Evolutionary conservation across 257 asterid species (phyloP).

Genomic region (Primulina eburnea): DNA sequence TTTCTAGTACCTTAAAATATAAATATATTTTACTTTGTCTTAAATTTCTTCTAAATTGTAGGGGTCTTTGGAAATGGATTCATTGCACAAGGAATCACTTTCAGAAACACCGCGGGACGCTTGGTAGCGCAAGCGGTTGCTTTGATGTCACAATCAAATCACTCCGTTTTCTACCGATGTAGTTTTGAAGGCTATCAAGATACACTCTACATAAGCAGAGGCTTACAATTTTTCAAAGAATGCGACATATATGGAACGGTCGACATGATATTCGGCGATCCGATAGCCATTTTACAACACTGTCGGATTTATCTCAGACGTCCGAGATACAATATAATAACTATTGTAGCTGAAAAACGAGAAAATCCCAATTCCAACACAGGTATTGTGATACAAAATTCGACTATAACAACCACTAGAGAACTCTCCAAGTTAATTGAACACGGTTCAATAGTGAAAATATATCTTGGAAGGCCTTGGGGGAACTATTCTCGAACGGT

Average conservation of each 20-base stretch:
- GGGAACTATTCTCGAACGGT: slow-evolving; percentile 6
- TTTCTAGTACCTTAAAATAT: no score
- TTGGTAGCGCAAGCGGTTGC: slow-evolving; percentile 5
- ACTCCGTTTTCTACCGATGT: slow-evolving; percentile 14
- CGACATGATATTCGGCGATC: slow-evolving; percentile 21
- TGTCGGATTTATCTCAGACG: background rate
- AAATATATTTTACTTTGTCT: no score
- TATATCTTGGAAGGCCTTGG: slow-evolving; percentile 24
- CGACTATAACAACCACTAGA: background rate
- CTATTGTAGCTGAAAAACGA: slow-evolving; percentile 15
- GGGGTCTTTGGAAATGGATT: slow-evolving; percentile 14
- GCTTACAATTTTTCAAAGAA: slow-evolving; percentile 11
- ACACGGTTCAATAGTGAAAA: background rate
- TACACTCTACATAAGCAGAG: background rate
- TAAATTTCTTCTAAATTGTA: background rate
- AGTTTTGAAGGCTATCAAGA: slow-evolving; percentile 22
- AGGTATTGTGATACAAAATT: slow-evolving; percentile 10
- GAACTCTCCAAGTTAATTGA: background rate
- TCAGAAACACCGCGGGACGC: slow-evolving; percentile 6
- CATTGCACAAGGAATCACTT: slow-evolving; percentile 6
- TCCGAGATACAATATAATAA: background rate
- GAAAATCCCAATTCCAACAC: background rate
- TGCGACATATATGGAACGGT: slow-evolving; percentile 13
- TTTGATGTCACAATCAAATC: background rate
- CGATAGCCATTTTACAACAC: slow-evolving; percentile 1